Conservation (phyloP, 2,329 filamentous ascomycete genomes). For the Aphanocladium album region DNA sequence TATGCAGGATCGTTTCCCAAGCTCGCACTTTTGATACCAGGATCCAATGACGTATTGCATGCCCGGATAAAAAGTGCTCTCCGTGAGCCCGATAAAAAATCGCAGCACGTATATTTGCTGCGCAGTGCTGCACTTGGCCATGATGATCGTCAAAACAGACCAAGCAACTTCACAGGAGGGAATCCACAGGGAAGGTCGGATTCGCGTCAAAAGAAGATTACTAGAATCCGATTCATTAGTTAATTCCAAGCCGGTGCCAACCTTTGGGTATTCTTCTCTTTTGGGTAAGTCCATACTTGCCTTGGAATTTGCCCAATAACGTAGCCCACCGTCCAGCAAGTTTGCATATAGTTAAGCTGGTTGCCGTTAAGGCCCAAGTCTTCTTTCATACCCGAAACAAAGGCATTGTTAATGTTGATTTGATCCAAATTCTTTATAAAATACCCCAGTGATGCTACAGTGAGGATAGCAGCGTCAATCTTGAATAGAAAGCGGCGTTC, state of each 20-base stretch:
- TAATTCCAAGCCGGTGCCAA: fast-evolving
- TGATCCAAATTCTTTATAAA: slow-evolving; percentile 35
- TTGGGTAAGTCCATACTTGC: no score
- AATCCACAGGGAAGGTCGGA: slow-evolving; percentile 37
- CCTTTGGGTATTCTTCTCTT: no score
- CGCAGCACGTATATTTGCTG: slow-evolving; percentile 35
- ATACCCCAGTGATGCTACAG: slow-evolving; percentile 29
- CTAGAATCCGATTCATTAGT: slow-evolving; percentile 12
- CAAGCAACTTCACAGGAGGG: slow-evolving; percentile 31
- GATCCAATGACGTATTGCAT: slow-evolving; percentile 36
- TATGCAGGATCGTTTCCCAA: slow-evolving; percentile 37
- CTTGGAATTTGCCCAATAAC: slow-evolving; percentile 41
- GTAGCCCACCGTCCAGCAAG: slow-evolving; percentile 56
- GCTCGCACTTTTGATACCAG: slow-evolving; percentile 40
- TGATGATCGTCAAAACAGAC: slow-evolving; percentile 29
- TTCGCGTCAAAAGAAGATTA: slow-evolving; percentile 32
- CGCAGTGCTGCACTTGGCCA: slow-evolving; percentile 30
- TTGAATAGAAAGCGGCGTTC: slow-evolving; percentile 31
- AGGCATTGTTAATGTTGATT: slow-evolving; percentile 38
- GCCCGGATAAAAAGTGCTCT: slow-evolving; percentile 35
- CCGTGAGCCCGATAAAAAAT: slow-evolving; percentile 39
- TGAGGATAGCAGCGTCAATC: slow-evolving; percentile 30
- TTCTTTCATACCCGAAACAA: slow-evolving; percentile 42
- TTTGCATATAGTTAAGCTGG: slow-evolving; percentile 49
- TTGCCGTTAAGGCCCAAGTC: slow-evolving; percentile 38